Evolutionary conservation across 2,329 filamentous ascomycete genomes (phyloP).

Genomic region (Ustulina deusta): DNA sequence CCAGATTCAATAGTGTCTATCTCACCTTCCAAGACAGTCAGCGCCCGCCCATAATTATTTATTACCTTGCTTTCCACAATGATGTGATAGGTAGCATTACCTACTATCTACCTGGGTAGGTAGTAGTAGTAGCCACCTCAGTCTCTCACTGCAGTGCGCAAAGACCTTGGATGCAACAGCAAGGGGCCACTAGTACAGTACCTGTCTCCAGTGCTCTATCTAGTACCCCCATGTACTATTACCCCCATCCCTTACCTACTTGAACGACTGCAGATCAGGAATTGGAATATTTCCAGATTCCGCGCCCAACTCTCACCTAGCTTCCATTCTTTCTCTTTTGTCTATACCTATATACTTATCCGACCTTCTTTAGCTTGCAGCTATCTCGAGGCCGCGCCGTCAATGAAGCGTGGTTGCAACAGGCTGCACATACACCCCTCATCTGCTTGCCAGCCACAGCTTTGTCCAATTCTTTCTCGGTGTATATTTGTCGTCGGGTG

Average conservation of each 20-base stretch:
- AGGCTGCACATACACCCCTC: constrained; percentile 7
- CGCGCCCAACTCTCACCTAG: constrained; percentile 1
- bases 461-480: neutral
- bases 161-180: neutral
- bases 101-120: too few relatives aligned
- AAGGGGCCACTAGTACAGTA: constrained; percentile 9
- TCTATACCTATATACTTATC: constrained; percentile 12
- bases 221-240: neutral
- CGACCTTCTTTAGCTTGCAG: neutral
- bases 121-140: neutral
- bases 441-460: neutral
- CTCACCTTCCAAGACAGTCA: neutral
- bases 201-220: neutral
- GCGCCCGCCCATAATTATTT: too few relatives aligned
- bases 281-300: constrained; percentile 30
- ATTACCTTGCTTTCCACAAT: neutral
- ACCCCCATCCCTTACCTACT: neutral
- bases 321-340: constrained; percentile 9
- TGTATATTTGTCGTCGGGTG: constrained; percentile 2
- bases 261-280: constrained; percentile 27
- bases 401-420: constrained; percentile 4
- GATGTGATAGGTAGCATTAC: neutral
- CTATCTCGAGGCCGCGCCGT: constrained; percentile 6
- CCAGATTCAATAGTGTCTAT: too few relatives aligned
- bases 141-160: neutral